Evolutionary conservation across 257 asterid genomes (phyloP), one percentile per base, ranked within the genome.

Genomic region (Henckelia pumila): DNA sequence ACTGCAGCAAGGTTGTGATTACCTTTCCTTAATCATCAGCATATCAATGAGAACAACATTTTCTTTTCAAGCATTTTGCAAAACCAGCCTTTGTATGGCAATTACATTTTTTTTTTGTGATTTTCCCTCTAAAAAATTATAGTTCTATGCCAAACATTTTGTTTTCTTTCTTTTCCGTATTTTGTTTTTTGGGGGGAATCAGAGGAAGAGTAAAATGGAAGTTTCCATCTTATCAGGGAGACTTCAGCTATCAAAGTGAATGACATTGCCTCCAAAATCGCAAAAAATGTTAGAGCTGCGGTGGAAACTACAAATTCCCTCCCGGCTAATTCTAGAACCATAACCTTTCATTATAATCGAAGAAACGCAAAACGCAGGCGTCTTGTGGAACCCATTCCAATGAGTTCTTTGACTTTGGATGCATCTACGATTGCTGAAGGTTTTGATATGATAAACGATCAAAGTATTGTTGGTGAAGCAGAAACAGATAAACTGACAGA

Each of bases 221-320:
- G 21, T 67, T 61, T 77, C 33, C 78, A 64, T 70, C 72, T 50
- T 77, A 52, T 63, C 92, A 94, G 99, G 95, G 99, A 94, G 82
- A 90, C 97, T 56, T 88, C 99, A 13, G 92, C 91, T 68, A 88
- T 94, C 83, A 94, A 88, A 83, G 95, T 88, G 66, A 91, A 91
- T 75, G 96, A 85, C 76, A 80, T 86, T 79, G 96, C 99, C 47
- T 84, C 97, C 69, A 95, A 81, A 76, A 85, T 91, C 71, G 95
- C 96, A 72, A 91, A 78, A 81, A 86, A 85, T 78, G 95, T 94
- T 81, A 89, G 84, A 66, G 96, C 96, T 73, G 97, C 97, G 33
- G 97, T 94, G 68, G 92, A 91, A 76, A 95, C 88, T 61, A 85
- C 95, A 24, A 94, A 94, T 80, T 77, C 86, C 60, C 86, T 90